phyloP scores from a whole-genome alignment of 306 rosid species.

The Hippophae gyantsensis region DNA sequence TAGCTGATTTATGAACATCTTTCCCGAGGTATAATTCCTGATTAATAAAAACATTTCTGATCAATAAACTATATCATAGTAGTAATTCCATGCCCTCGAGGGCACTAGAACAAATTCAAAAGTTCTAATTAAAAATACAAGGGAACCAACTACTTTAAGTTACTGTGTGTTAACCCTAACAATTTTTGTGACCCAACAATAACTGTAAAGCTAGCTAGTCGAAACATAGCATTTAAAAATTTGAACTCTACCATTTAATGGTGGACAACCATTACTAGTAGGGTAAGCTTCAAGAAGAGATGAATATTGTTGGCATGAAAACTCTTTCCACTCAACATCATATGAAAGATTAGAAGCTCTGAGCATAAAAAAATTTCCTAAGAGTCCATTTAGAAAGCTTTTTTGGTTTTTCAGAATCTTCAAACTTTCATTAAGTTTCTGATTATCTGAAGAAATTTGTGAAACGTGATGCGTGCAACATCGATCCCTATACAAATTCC shows the following conservation, averaged over 20 bases:
- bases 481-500: slow-evolving; percentile 25
- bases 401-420: slow-evolving; percentile 44
- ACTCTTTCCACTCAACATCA: slow-evolving; percentile 78
- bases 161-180: slow-evolving; percentile 51
- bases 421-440: slow-evolving; percentile 14
- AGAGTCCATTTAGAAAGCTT: slow-evolving; percentile 72
- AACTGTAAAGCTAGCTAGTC: slow-evolving; percentile 42
- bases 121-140: background rate
- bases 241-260: slow-evolving; percentile 77
- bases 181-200: slow-evolving; percentile 44
- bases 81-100: no score
- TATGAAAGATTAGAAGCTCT: slow-evolving; percentile 57
- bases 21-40: slow-evolving; percentile 63
- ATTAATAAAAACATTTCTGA: slow-evolving; percentile 9
- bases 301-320: slow-evolving; percentile 62
- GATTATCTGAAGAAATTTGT: slow-evolving; percentile 24
- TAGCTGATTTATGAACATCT: slow-evolving; percentile 71
- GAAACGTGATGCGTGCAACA: slow-evolving; percentile 33
- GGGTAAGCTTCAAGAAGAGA: slow-evolving; percentile 86
- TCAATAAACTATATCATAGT: no score
- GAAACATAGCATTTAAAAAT: slow-evolving; percentile 72
- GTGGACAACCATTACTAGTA: slow-evolving; percentile 36
- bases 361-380: slow-evolving; percentile 86
- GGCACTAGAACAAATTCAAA: background rate
- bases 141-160: background rate